These are phyloP conservation scores for Arabis alpina DNA, from an alignment of 345 rosid genomes.

Conservation along the genomic window DNA sequence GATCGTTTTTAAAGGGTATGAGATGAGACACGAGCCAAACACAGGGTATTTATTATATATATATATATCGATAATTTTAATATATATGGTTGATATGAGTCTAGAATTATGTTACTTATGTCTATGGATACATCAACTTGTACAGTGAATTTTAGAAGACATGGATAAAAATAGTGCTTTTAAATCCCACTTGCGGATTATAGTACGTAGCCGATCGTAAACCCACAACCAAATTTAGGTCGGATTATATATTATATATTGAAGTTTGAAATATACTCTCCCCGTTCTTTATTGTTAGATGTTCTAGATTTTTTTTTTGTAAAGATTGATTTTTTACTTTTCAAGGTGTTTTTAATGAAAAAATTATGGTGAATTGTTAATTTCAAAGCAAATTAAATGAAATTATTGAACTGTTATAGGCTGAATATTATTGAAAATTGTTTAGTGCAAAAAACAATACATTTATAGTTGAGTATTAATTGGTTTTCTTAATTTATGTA, in stretches of 20 bases:
- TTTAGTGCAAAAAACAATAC: too few species aligned
- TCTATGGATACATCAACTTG: conserved; percentile 33
- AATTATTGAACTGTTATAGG: too few species aligned
- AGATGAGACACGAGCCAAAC: conserved; percentile 38
- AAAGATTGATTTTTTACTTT: too few species aligned
- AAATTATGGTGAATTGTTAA: too few species aligned
- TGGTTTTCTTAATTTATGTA: too few species aligned
- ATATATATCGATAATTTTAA: neutral
- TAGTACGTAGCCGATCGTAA: neutral
- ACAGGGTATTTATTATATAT: conserved; percentile 14
- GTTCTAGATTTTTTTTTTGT: too few species aligned
- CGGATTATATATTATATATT: neutral
- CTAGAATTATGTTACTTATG: conserved; percentile 15
- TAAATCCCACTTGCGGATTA: conserved; percentile 13
- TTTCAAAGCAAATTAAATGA: too few species aligned
- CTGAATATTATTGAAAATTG: too few species aligned
- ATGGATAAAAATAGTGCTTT: conserved; percentile 11
- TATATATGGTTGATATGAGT: conserved; percentile 22
- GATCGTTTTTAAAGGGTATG: conserved; percentile 41
- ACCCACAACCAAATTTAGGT: conserved; percentile 8
- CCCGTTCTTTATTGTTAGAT: too few species aligned
- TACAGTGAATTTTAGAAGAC: conserved; percentile 31
- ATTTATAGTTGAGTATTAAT: too few species aligned
- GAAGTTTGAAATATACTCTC: neutral
- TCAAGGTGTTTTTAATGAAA: too few species aligned